Evolutionary conservation across 2,329 filamentous ascomycete species (phyloP).

Genomic region (Phaeosphaeriaceae sp.): DNA sequence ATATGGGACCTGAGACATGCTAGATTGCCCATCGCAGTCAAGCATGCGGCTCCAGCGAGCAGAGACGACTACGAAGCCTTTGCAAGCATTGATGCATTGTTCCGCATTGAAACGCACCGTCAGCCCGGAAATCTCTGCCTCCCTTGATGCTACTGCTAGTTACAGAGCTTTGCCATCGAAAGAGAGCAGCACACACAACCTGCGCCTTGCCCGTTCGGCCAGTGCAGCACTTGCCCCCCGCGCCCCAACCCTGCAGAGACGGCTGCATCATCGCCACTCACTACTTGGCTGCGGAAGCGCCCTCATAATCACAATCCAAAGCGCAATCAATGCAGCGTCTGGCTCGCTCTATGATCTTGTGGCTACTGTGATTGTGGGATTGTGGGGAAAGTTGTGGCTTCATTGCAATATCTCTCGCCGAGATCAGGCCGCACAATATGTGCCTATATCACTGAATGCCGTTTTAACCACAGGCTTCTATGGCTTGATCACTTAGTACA

Average conservation of each 20-base stretch:
- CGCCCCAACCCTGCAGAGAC: not conserved
- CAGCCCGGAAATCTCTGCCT: constrained; percentile 4
- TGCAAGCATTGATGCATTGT: constrained; percentile 5
- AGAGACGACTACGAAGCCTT: not conserved
- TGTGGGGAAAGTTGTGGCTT: not conserved
- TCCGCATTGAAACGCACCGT: constrained; percentile 6
- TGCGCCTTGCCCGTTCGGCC: not conserved
- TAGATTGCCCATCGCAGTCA: constrained; percentile 25
- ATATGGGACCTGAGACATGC: constrained; percentile 19
- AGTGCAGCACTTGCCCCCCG: not conserved
- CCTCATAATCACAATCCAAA: not conserved
- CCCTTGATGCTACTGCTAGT: constrained; percentile 1
- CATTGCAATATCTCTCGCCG: not conserved
- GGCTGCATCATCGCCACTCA: not conserved
- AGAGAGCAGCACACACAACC: not conserved
- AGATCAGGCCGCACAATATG: not conserved
- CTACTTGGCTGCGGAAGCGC: not conserved
- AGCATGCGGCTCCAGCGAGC: constrained; percentile 9
- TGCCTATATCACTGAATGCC: not conserved
- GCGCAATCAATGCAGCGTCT: not conserved
- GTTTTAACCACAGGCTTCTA: not conserved
- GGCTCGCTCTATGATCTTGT: not conserved
- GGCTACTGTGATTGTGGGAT: not conserved
- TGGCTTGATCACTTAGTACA: not conserved
- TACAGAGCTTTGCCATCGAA: not conserved